These are phyloP conservation scores for Fraxinus albicans DNA, from an alignment of 305 asterid species.

Conservation along the genomic window DNA sequence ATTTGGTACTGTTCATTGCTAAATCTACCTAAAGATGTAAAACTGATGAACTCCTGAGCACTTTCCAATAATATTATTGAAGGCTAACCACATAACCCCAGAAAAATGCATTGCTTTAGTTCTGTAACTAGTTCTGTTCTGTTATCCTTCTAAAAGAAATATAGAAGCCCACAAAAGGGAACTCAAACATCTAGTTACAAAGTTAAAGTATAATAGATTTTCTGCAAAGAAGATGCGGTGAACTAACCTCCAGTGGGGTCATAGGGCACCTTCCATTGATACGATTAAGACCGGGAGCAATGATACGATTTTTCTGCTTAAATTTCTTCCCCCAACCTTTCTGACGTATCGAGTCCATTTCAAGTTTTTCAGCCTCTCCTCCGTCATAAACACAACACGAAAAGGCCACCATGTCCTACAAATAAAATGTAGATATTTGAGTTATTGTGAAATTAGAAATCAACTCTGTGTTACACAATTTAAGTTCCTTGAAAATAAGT, in stretches of 20 bases:
- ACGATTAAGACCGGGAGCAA: slow-evolving; percentile 64
- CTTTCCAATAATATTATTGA: background rate
- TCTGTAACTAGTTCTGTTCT: background rate
- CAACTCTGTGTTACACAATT: background rate
- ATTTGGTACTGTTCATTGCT: background rate
- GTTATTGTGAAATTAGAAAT: background rate
- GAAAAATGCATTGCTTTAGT: background rate
- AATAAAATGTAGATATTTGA: slow-evolving; percentile 15
- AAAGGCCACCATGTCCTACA: slow-evolving; percentile 92
- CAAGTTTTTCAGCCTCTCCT: slow-evolving; percentile 57
- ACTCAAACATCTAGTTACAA: background rate
- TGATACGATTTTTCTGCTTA: slow-evolving; percentile 39
- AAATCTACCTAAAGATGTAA: background rate
- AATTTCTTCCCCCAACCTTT: slow-evolving; percentile 85
- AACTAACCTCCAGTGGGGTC: slow-evolving; percentile 93
- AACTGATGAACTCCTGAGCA: background rate
- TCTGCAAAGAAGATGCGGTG: background rate
- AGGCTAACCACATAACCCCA: background rate
- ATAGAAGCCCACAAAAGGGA: background rate
- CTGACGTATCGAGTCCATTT: slow-evolving; percentile 71
- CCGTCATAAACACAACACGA: slow-evolving; percentile 83
- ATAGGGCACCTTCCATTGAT: slow-evolving; percentile 83
- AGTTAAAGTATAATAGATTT: background rate
- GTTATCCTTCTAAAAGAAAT: background rate
- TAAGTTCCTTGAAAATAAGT: background rate